Conservation (phyloP, 306 rosid species). For the Casuarina cunninghamiana region DNA sequence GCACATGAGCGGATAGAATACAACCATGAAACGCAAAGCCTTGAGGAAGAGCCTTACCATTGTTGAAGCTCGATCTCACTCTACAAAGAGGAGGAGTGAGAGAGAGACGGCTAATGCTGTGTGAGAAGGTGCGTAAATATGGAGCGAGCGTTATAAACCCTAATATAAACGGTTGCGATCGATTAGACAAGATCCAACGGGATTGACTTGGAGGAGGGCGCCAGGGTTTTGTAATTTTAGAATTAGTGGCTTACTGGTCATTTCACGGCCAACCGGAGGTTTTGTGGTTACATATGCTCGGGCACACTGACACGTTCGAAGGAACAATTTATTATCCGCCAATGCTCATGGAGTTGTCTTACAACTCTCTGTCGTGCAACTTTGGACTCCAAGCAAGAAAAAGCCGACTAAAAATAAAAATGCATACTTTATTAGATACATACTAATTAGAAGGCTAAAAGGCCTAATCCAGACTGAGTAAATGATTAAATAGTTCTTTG, state of each 20-base stretch:
- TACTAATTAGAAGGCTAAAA: too few species aligned
- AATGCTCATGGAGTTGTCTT: too few species aligned
- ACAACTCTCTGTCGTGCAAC: too few species aligned
- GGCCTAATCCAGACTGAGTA: too few species aligned
- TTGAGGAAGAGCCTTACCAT: slow-evolving; percentile 9
- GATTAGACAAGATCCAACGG: neutral
- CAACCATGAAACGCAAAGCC: neutral
- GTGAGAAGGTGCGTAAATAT: neutral
- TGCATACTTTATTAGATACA: too few species aligned
- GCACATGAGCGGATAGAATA: neutral
- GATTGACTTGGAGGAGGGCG: neutral
- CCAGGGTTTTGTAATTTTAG: slow-evolving; percentile 1
- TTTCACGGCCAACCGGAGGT: neutral
- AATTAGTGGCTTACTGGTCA: neutral
- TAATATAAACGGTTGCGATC: neutral
- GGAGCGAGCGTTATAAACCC: neutral
- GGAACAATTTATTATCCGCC: too few species aligned
- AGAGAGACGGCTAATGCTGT: neutral
- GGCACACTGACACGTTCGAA: neutral
- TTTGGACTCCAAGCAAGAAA: too few species aligned
- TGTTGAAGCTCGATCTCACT: slow-evolving; percentile 9
- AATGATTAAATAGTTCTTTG: too few species aligned
- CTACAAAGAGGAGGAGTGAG: neutral
- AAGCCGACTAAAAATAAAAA: too few species aligned
- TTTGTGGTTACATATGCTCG: neutral